A percentile compares a stretch with the other conserved stretches of the same genome.
These are phyloP conservation scores for Lachnellula cervina DNA, from an alignment of 2,329 filamentous ascomycete genomes.

Conservation along the genomic window DNA sequence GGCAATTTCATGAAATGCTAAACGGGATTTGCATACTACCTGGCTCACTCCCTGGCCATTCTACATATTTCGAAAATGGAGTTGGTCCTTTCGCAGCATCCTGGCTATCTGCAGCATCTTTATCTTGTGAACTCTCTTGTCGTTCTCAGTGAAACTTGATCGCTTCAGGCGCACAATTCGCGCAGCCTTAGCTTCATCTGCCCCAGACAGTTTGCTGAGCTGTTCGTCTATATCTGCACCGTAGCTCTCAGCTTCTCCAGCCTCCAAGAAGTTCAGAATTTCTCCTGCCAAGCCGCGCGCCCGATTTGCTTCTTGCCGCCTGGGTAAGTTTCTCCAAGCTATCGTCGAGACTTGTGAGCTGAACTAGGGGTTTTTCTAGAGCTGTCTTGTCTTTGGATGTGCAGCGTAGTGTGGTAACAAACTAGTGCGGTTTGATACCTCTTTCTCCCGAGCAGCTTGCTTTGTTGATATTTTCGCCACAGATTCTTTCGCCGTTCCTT, in stretches of 20 bases:
- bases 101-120: not conserved
- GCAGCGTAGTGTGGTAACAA: not conserved
- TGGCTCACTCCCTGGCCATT: not conserved
- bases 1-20: not conserved
- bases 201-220: not conserved
- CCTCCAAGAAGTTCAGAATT: not conserved
- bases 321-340: not conserved
- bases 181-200: not conserved
- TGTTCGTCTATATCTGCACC: not conserved
- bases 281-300: not conserved
- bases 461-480: not conserved
- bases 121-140: not conserved
- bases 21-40: not conserved
- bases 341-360: not conserved
- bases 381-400: not conserved
- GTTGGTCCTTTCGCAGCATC: not conserved
- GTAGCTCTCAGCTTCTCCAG: not conserved
- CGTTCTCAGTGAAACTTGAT: not conserved
- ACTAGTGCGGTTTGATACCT: not conserved
- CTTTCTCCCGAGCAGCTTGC: not conserved
- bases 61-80: not conserved
- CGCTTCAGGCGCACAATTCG: not conserved
- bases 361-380: not conserved
- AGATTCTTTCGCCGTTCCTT: not conserved
- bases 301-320: not conserved